Evolutionary conservation across 805 yeast species (phyloP).

Genomic region (Wickerhamiella galacta): DNA sequence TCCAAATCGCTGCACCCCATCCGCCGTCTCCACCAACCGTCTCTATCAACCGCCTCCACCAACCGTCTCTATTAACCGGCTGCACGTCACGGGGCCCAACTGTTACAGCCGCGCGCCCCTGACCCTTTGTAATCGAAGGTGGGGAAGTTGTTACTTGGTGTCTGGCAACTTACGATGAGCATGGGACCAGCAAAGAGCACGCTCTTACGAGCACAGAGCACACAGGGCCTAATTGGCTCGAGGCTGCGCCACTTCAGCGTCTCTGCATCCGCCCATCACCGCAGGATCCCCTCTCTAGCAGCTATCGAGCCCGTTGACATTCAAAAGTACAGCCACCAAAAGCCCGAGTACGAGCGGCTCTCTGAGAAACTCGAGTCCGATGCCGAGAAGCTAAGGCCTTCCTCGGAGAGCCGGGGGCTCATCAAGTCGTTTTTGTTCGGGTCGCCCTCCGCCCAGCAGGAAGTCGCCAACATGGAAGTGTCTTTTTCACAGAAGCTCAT

Average conservation of each 20-base stretch:
- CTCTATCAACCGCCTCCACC: no score
- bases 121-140: no score
- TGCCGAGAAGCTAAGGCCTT: conserved; percentile 1
- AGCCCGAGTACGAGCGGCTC: conserved; percentile 8
- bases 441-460: conserved; percentile 21
- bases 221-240: neutral
- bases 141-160: no score
- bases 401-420: conserved; percentile 6
- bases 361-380: conserved; percentile 4
- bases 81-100: no score
- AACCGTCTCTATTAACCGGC: no score
- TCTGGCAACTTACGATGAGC: no score
- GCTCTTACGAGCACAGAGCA: no score
- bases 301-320: conserved; percentile 20
- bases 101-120: no score
- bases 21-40: no score
- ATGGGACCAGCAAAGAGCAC: no score
- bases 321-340: conserved; percentile 16
- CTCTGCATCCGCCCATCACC: neutral
- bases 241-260: neutral
- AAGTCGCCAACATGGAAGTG: conserved; percentile 21
- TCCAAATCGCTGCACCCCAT: no score
- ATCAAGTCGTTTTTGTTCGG: conserved; percentile 26
- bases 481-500: conserved; percentile 22
- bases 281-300: conserved; percentile 21